Evolutionary conservation across 768 basidiomycete genomes (phyloP).

Genomic region (Multifurca ochricompacta): DNA sequence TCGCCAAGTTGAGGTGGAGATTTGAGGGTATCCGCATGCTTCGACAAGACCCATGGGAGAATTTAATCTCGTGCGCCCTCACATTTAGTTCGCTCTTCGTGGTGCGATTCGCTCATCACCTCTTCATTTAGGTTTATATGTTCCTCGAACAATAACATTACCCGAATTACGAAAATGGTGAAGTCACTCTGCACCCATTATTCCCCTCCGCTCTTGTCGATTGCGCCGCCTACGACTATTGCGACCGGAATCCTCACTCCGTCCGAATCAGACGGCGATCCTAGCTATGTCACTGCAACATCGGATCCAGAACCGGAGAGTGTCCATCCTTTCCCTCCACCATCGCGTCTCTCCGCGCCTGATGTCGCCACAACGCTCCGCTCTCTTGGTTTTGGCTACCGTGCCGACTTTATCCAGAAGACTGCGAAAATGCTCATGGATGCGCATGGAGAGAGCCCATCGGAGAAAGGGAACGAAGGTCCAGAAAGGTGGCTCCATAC

Average conservation of each 20-base stretch:
- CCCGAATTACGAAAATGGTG: constrained; percentile 91
- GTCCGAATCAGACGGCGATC: constrained; percentile 9
- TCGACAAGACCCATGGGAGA: constrained; percentile 95
- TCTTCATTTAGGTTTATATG: constrained; percentile 74
- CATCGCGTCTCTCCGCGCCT: constrained; percentile 53
- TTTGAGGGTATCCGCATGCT: constrained; percentile 82
- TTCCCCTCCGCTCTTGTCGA: constrained; percentile 57
- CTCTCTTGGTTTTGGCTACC: constrained; percentile 88
- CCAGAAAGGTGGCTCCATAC: constrained; percentile 54
- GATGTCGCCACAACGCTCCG: constrained; percentile 60
- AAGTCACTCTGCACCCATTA: constrained; percentile 72
- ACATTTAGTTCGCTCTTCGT: background rate
- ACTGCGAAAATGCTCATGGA: constrained; percentile 75
- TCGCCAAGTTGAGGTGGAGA: constrained; percentile 50
- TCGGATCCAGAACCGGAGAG: constrained; percentile 22
- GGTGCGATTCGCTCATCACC: background rate
- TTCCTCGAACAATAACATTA: constrained; percentile 94
- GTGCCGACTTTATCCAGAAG: constrained; percentile 81
- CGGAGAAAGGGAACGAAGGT: constrained; percentile 30
- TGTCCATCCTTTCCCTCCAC: constrained; percentile 84
- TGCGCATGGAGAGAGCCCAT: constrained; percentile 31
- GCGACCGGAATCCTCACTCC: constrained; percentile 29
- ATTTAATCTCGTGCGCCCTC: constrained; percentile 74
- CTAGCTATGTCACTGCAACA: constrained; percentile 7
- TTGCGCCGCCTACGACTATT: constrained; percentile 28